Base-by-base conservation (phyloP, 2,329 filamentous ascomycete genomes). In the Lecanosticta acicola region DNA sequence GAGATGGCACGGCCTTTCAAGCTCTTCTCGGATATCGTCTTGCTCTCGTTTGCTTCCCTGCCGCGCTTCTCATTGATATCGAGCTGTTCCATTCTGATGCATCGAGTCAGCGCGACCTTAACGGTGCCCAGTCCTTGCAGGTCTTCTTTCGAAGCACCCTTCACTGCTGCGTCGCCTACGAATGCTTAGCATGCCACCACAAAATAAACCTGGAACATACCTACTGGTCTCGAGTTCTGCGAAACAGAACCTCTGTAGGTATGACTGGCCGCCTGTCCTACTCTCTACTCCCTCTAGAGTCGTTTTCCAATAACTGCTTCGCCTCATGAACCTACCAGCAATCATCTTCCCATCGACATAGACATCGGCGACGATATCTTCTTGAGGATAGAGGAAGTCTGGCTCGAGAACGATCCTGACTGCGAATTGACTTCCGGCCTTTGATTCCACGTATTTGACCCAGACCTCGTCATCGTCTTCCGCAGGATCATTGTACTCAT, bases 1-100 rank as follows among this genome's bases (percentile, higher is more conserved):
- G 59, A 59, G 20, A 63, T 54, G 0, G 57, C 48, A 5, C 58
- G 55, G 3, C 60, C 60, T 41, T 63, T 63, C 34, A 60, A 33
- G 13, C 48, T 45, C 43, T 63, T 61, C 42, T 63, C 59, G 0
- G 54, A 48, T 1, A 62, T 18, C 2, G 20, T 45, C 14, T 35
- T 13, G 1, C 14, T 18, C 8, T 17, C 24, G 9, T 14, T 18
- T 4, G 24, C 2, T 32, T 32, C 5, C 5, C 11, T 5, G 11
- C 9, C 18, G 16, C 16, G 7, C 7, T n/a, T 14, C 5, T 14
- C 13, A 14, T n/a, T 5, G 7, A 8, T 7, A 14, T 35, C 11
- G 5, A 14, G 5, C 16, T 18, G 8, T n/a, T 37, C 35, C n/a
- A 18, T 11, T 17, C 11, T 19, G 17, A 32, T 26, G n/a, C 39